These are phyloP conservation scores for Fusarium sp. DNA, from an alignment of 2,329 filamentous ascomycete genomes.

Conservation along the genomic window DNA sequence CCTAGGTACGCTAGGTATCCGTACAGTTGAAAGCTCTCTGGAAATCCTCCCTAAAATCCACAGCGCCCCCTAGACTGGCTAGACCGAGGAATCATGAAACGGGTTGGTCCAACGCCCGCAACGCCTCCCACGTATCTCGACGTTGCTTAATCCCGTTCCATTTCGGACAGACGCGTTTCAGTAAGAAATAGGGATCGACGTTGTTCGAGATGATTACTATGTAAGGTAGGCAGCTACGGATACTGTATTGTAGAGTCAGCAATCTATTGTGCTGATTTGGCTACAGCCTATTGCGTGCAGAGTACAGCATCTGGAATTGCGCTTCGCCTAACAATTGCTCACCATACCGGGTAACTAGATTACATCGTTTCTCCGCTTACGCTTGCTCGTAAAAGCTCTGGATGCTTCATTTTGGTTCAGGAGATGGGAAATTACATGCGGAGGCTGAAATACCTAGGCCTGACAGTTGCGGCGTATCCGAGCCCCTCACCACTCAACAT, in stretches of 20 bases:
- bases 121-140: constrained; percentile 25
- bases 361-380: background rate
- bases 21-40: constrained; percentile 6
- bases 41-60: constrained; percentile 9
- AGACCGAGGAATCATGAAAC: constrained; percentile 35
- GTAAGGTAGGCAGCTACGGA: background rate
- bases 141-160: constrained; percentile 2
- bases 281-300: background rate
- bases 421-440: constrained; percentile 35
- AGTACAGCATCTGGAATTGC: background rate
- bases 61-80: constrained; percentile 8
- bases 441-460: constrained; percentile 25
- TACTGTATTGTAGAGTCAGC: background rate
- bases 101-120: constrained; percentile 17
- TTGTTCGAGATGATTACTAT: background rate
- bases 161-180: constrained; percentile 13
- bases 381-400: background rate
- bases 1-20: no score
- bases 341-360: background rate
- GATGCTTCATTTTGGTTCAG: constrained; percentile 5
- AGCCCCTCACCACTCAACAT: background rate
- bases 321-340: background rate
- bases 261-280: background rate
- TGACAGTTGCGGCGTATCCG: background rate
- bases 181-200: constrained; percentile 25